Conservation (phyloP, 345 rosid species). For the Carallia brachiata region DNA sequence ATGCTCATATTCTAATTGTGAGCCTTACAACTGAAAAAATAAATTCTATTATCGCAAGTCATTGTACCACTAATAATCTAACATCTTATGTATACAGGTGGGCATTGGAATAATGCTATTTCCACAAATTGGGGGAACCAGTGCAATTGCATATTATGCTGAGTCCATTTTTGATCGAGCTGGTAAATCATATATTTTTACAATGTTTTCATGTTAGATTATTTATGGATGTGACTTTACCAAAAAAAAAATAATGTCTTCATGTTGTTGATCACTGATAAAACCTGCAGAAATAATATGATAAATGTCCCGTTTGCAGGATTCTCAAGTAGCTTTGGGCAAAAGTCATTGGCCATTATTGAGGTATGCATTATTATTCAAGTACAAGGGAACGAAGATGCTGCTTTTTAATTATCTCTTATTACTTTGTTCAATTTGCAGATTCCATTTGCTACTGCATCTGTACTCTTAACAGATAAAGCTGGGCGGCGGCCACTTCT, state of each 20-base stretch:
- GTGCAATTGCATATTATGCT: conserved; percentile 42
- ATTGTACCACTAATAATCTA: not conserved
- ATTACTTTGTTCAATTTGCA: conserved; percentile 10
- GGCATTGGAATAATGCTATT: conserved; percentile 53
- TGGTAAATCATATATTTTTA: conserved; percentile 23
- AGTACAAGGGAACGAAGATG: not conserved
- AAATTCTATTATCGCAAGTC: not conserved
- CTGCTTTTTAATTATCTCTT: not conserved
- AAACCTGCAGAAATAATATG: not conserved
- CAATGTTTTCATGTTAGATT: not conserved
- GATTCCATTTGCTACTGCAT: conserved; percentile 7
- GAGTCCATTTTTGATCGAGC: conserved; percentile 46
- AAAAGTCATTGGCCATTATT: conserved; percentile 16
- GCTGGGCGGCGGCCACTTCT: conserved; percentile 38
- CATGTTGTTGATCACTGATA: no score
- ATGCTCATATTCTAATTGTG: conserved; percentile 49
- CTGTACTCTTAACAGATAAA: conserved; percentile 23
- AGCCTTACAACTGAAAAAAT: conserved; percentile 8
- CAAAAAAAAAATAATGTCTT: not conserved
- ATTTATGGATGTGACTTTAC: no score
- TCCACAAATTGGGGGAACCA: conserved; percentile 45
- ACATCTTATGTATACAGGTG: conserved; percentile 23
- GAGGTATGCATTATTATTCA: conserved; percentile 14
- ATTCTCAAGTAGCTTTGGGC: conserved; percentile 25
- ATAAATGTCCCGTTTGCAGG: conserved; percentile 12